Evolutionary conservation across 257 asterid species (phyloP).

Genomic region (Solanum chilense): DNA sequence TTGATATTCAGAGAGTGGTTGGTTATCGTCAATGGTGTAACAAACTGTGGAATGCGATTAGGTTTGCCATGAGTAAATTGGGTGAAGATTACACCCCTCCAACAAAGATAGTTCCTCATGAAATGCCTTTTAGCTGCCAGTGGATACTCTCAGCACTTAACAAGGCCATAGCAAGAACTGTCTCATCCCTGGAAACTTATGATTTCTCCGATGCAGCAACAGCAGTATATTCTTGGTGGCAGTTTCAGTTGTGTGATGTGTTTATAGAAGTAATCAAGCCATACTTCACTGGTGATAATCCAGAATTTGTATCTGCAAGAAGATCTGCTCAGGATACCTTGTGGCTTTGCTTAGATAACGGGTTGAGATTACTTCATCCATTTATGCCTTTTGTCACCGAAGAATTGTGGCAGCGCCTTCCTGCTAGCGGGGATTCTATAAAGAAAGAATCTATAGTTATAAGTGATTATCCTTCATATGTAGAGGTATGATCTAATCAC

Average conservation of each 20-base stretch:
- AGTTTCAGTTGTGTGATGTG: conserved; percentile 80
- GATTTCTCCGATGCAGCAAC: conserved; percentile 94
- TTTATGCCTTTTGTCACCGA: conserved; percentile 95
- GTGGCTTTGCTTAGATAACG: conserved; percentile 88
- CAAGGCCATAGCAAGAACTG: conserved; percentile 76
- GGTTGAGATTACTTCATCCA: conserved; percentile 84
- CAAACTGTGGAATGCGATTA: conserved; percentile 91
- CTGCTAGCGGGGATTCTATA: conserved; percentile 39
- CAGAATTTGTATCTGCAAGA: conserved; percentile 32
- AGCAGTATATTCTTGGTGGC: conserved; percentile 88
- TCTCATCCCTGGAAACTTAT: conserved; percentile 48
- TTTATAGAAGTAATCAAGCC: conserved; percentile 95
- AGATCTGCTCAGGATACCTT: conserved; percentile 71
- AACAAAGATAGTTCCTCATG: conserved; percentile 27
- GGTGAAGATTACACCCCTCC: conserved; percentile 88
- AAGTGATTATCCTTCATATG: conserved; percentile 66
- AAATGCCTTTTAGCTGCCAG: conserved; percentile 88
- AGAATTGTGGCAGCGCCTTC: conserved; percentile 98
- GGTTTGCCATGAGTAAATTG: conserved; percentile 93
- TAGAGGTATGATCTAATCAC: conserved; percentile 36
- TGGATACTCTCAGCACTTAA: conserved; percentile 87
- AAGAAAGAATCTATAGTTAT: conserved; percentile 79
- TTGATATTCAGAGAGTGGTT: conserved; percentile 89
- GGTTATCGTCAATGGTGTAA: conserved; percentile 99
- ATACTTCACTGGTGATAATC: conserved; percentile 46